Evolutionary conservation across 108 stramenopile species (phyloP).

Genomic region (Bacterosira constricta): DNA sequence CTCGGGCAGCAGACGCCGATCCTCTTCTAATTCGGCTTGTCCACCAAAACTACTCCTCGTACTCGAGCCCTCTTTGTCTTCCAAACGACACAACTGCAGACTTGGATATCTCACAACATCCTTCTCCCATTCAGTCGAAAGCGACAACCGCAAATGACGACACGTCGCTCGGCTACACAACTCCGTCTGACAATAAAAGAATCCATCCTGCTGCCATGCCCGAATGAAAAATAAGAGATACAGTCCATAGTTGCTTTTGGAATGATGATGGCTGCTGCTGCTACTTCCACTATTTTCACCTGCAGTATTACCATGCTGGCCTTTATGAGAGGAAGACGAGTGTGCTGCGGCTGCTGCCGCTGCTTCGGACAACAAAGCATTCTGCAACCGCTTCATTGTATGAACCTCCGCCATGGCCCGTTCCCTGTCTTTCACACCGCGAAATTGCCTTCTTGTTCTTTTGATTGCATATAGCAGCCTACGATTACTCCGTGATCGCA

Average conservation of each 20-base stretch:
- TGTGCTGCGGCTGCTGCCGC: background rate
- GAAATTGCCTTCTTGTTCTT: constrained; percentile 77
- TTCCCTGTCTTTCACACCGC: constrained; percentile 80
- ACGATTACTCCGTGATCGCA: constrained; percentile 60
- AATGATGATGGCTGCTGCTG: constrained; percentile 2
- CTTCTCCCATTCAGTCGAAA: constrained; percentile 59
- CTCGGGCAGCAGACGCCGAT: constrained; percentile 64
- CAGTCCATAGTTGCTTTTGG: constrained; percentile 59
- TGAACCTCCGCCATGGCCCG: constrained; percentile 76
- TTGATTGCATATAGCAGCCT: constrained; percentile 75
- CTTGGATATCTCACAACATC: constrained; percentile 68
- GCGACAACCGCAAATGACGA: constrained; percentile 67
- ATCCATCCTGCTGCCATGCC: constrained; percentile 86
- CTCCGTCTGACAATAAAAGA: constrained; percentile 85
- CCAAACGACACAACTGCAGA: constrained; percentile 55
- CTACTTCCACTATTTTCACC: background rate
- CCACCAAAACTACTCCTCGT: background rate
- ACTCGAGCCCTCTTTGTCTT: constrained; percentile 9
- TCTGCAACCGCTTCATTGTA: constrained; percentile 81
- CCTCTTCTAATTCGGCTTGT: background rate
- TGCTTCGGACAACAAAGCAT: constrained; percentile 32
- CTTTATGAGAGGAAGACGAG: background rate
- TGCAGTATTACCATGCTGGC: background rate
- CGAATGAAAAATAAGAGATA: constrained; percentile 82
- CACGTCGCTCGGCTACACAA: constrained; percentile 83